A percentile compares a stretch with the other conserved stretches of the same genome.
phyloP scores from a whole-genome alignment of 2,329 filamentous ascomycete genomes.

The Plenodomus lindquistii region DNA sequence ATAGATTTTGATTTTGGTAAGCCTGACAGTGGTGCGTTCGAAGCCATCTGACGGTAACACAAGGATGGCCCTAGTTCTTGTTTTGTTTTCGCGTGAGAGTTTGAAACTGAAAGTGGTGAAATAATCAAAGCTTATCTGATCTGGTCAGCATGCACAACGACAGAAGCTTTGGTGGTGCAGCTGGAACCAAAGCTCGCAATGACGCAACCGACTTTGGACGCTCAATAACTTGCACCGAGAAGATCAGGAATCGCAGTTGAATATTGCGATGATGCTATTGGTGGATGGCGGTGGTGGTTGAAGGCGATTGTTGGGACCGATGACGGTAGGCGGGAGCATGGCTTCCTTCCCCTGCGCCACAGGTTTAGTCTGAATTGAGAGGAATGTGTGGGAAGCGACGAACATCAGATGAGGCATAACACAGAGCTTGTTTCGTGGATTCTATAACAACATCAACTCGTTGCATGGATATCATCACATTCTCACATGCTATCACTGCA shows the following conservation, averaged over 20 bases:
- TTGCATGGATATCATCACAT: too few species aligned
- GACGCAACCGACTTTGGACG: not conserved
- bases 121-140: not conserved
- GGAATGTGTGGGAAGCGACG: too few species aligned
- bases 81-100: too few species aligned
- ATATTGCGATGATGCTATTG: not conserved
- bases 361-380: too few species aligned
- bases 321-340: not conserved
- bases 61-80: not conserved
- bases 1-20: conserved; percentile 38
- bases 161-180: too few species aligned
- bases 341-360: not conserved
- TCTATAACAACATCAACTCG: too few species aligned
- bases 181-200: not conserved
- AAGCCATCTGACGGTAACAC: conserved; percentile 16
- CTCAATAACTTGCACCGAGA: not conserved
- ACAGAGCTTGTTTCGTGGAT: too few species aligned
- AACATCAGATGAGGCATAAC: too few species aligned
- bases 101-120: too few species aligned
- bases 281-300: not conserved
- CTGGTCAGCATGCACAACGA: not conserved
- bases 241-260: not conserved
- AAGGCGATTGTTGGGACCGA: not conserved
- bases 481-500: too few species aligned
- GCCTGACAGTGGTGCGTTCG: conserved; percentile 32